Evolutionary conservation across 371 early-diverging fungal species (phyloP).

Genomic region (Phascolomyces articulosus): DNA sequence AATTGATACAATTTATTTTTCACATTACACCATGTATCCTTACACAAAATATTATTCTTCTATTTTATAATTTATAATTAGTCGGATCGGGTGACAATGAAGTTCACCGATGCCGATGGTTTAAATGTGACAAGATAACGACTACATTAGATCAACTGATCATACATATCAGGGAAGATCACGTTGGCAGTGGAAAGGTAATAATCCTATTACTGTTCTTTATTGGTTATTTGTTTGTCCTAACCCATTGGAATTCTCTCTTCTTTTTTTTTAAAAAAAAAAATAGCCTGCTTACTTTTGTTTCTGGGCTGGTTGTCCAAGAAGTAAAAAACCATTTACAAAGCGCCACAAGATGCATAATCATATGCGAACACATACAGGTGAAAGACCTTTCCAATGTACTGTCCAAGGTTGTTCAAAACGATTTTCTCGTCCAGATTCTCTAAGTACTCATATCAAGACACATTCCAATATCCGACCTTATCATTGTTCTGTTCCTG

Average conservation of each 20-base stretch:
- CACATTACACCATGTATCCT: no score
- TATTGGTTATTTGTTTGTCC: no score
- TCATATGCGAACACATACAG: constrained; percentile 89
- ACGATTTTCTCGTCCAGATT: constrained; percentile 87
- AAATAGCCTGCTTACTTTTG: constrained; percentile 70
- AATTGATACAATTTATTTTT: not conserved
- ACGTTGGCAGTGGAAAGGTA: constrained; percentile 27
- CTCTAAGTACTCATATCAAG: constrained; percentile 85
- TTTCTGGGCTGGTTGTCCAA: constrained; percentile 81
- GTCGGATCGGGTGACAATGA: constrained; percentile 11
- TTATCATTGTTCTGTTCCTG: constrained; percentile 18
- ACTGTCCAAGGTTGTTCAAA: constrained; percentile 68
- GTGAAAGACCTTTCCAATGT: constrained; percentile 73
- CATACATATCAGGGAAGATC: constrained; percentile 22
- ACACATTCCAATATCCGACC: constrained; percentile 85
- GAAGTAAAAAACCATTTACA: constrained; percentile 78
- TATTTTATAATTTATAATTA: not conserved
- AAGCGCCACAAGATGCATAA: constrained; percentile 92
- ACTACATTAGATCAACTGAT: constrained; percentile 22
- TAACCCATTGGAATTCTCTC: no score
- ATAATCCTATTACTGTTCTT: no score
- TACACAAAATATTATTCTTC: not conserved
- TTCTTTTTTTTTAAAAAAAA: constrained; percentile 22
- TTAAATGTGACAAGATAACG: constrained; percentile 4
- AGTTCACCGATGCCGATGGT: constrained; percentile 22